Evolutionary conservation across 805 yeast genomes (phyloP), one percentile per base, ranked within the genome.

Genomic region (Yamadazyma scolyti): DNA sequence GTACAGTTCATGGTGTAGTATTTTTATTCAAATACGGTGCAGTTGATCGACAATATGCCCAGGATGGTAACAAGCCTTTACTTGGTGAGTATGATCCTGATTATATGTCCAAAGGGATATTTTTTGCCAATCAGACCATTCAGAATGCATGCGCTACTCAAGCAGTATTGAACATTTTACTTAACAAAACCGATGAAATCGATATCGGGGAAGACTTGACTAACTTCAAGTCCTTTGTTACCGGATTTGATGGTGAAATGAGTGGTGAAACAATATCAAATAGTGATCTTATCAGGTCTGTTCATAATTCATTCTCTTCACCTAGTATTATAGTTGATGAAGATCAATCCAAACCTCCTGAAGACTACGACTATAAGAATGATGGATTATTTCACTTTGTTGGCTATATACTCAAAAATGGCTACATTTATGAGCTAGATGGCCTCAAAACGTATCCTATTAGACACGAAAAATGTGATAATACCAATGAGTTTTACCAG

Each of bases 71-170:
- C 37, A 41, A 36, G 22, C 77, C 77, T 2, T 34, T 64, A 9
- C 64, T 58, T 32, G 81, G 81, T 4, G 47, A 41, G 4, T 73
- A 65, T 39, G 73, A 68, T 34, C 30, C 20, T 2, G 46, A 53
- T 5, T 59, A 52, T 37, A 52, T 51, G 8, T 47, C 49, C 1
- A 47, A 56, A 11, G 60, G 53, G 7, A 61, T 79, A 2, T 78
- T 75, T 48, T 79, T 79, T 48, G 83, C 84, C 5, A 65, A 65
- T 27, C 86, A 79, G 47, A 72, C 72, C 16, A 75, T 78, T 32
- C 77, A 75, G 43, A 78, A 79, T 45, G 84, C 86, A 3, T 79
- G 86, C 52, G 86, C 81, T n/a, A 79, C 86, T 1, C 82, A 75
- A 45, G 86, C 85, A 1, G 79, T 79, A 14, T 57, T 79, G 34